Base-by-base conservation (phyloP, 805 yeast genomes). In the Wickerhamiella hasegawae region DNA sequence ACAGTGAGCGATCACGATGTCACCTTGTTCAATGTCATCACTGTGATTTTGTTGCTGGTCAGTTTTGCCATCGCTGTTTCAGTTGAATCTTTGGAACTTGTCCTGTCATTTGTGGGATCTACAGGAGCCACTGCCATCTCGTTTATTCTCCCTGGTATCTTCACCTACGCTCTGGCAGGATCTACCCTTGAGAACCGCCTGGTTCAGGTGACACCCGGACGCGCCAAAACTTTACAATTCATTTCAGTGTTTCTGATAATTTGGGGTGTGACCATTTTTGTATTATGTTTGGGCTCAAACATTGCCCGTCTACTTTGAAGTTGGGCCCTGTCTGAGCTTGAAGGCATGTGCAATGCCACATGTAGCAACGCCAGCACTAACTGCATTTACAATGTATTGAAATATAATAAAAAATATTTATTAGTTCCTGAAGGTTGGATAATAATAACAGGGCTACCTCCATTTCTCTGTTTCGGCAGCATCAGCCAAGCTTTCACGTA, bases 121-220 rank as follows among this genome's bases (percentile, higher is more conserved):
- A 83, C 94, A 0, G 95, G 95, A 0, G 81, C 94, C 1, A 84
- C 95, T 0, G 71, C 93, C 4, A 83, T 85, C 34, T 83, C 94
- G 10, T 84, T 84, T 51, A 83, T 82, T 20, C 63, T 84, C 32
- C 96, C 96, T 0, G 95, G 95, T 0, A 59, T 82, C 17, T 82
- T 84, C 51, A 93, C 87, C 3, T 82, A 69, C 57, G 73, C 69
- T 45, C 62, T 84, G 40, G 68, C 80, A 36, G 76, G 72, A n/a
- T 34, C 45, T 37, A 33, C 32, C 26, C 37, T 34, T 17, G 39
- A 37, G 15, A 45, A 46, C 27, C 38, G 40, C 33, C 37, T 38
- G 19, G 35, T 39, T n/a, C n/a, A 18, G 4, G 40, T 44, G 12
- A 28, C 38, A 12, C 28, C 25, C 2, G 6, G 32, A 5, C 37